Base-by-base conservation (phyloP, 495 filamentous ascomycete species). In the Xylaria palmicola region DNA sequence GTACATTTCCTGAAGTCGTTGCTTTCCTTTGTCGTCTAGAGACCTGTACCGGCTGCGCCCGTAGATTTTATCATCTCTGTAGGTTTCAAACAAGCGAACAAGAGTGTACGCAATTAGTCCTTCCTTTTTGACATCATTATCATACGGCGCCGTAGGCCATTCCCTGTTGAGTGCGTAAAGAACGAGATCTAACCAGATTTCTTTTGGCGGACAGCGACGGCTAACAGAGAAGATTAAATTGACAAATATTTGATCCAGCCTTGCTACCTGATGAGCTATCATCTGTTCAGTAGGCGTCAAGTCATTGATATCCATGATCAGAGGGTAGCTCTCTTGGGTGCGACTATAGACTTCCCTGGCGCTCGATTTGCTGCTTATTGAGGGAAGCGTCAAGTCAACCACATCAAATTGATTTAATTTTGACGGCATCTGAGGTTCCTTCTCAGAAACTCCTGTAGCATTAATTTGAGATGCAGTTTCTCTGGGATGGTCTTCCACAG, bases 71-170 rank as follows among this genome's bases (percentile, higher is more conserved):
- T 49, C 39, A 10, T 60, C 54, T 48, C 26, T 59, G 32, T 65
- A 60, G 6, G 45, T 65, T 24, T 68, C 66, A 26, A 71, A 65
- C 8, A 68, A 29, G 3, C 68, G 66, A 13, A 68, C 19, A 3
- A 68, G 15, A 10, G 60, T 62, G 39, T 62, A 63, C 7, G 63
- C 59, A 6, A 47, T 50, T 22, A 66, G 12, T 2, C 22, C 27
- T 13, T 49, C 39, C 30, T 41, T 63, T 40, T 66, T 62, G 20
- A 34, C 13, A 32, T 43, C 13, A 3, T 63, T 56, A 29, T 64
- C 37, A 9, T 49, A 55, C 13, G 66, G 63, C 9, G 45, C 30
- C 13, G 56, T 54, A 8, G 68, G 68, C 44, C 51, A 61, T 41
- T 56, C 48, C 40, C 55, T 45, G 10, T 62, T 24, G 0, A 68